Evolutionary conservation across 108 stramenopile genomes (phyloP).

Genomic region (Cyclotella atomus): DNA sequence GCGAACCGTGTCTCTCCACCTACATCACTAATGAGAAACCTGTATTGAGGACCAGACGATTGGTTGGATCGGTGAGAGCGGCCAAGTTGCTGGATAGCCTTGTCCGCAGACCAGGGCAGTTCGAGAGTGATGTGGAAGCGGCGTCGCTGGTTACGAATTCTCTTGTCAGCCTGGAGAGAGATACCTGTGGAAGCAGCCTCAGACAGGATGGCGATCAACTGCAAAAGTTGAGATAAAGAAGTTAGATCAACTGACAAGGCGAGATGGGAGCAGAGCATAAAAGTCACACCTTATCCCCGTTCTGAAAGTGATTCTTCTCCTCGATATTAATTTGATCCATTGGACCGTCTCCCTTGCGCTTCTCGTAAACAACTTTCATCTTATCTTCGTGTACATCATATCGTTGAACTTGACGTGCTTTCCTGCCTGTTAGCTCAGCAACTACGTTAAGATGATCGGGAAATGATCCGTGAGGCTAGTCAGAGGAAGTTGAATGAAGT

Average conservation of each 20-base stretch:
- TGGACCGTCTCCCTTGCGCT: conserved; percentile 34
- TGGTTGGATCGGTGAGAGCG: conserved; percentile 76
- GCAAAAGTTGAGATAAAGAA: too few relatives aligned
- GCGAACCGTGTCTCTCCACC: conserved; percentile 79
- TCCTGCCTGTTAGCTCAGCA: conserved; percentile 81
- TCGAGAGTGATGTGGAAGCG: conserved; percentile 81
- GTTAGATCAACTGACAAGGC: too few relatives aligned
- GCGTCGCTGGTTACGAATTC: conserved; percentile 41
- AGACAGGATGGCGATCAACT: conserved; percentile 71
- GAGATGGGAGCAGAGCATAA: too few relatives aligned
- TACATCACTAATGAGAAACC: conserved; percentile 56
- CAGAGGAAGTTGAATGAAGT: too few relatives aligned
- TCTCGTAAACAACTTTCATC: conserved; percentile 41
- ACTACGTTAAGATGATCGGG: too few relatives aligned
- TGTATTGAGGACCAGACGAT: conserved; percentile 56
- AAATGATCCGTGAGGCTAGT: too few relatives aligned
- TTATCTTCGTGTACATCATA: conserved; percentile 26
- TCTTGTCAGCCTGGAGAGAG: conserved; percentile 56
- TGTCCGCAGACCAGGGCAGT: conserved; percentile 84
- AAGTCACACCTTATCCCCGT: conserved; percentile 68
- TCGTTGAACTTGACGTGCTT: conserved; percentile 34
- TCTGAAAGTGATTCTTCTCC: conserved; percentile 68
- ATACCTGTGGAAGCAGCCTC: conserved; percentile 82
- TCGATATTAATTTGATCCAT: conserved; percentile 65
- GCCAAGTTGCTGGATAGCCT: conserved; percentile 82